Evolutionary conservation across 768 basidiomycete species (phyloP).

Genomic region (Pleurotus cornucopiae): DNA sequence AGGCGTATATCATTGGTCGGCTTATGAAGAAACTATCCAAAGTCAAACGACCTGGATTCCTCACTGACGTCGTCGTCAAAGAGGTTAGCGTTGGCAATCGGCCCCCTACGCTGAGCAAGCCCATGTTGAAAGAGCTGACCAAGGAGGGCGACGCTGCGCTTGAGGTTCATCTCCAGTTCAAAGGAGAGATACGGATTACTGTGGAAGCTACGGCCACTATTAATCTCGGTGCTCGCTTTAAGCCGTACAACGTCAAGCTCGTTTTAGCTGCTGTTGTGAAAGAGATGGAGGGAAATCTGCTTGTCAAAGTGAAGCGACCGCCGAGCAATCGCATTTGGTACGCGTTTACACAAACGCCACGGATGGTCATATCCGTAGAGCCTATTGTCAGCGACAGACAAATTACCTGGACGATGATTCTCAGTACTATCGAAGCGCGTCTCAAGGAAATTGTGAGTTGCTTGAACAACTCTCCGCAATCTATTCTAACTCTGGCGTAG

Average conservation of each 20-base stretch:
- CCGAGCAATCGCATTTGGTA: slow-evolving; percentile 97
- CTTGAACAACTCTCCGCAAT: background rate
- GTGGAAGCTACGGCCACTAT: slow-evolving; percentile 88
- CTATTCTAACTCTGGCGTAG: slow-evolving; percentile 34
- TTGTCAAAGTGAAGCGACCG: slow-evolving; percentile 89
- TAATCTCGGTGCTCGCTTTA: slow-evolving; percentile 78
- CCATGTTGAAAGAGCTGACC: slow-evolving; percentile 97
- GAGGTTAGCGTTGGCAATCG: slow-evolving; percentile 86
- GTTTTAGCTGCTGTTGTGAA: slow-evolving; percentile 85
- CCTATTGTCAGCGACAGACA: slow-evolving; percentile 94
- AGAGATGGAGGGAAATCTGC: slow-evolving; percentile 86
- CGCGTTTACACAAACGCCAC: slow-evolving; percentile 85
- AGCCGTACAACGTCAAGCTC: slow-evolving; percentile 85
- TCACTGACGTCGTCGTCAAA: slow-evolving; percentile 80
- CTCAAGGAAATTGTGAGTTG: slow-evolving; percentile 79
- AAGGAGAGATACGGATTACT: slow-evolving; percentile 86
- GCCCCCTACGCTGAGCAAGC: slow-evolving; percentile 87
- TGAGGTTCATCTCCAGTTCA: slow-evolving; percentile 80
- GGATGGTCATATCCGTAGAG: slow-evolving; percentile 85
- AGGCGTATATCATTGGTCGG: slow-evolving; percentile 79
- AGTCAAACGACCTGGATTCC: slow-evolving; percentile 84
- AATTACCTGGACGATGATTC: slow-evolving; percentile 91
- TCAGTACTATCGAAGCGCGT: slow-evolving; percentile 84
- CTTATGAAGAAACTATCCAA: slow-evolving; percentile 93
- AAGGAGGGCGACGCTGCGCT: slow-evolving; percentile 90